A percentile compares a stretch with the other conserved stretches of the same genome.
phyloP scores from a whole-genome alignment of 306 rosid species.

The Hippophae rhamnoides region DNA sequence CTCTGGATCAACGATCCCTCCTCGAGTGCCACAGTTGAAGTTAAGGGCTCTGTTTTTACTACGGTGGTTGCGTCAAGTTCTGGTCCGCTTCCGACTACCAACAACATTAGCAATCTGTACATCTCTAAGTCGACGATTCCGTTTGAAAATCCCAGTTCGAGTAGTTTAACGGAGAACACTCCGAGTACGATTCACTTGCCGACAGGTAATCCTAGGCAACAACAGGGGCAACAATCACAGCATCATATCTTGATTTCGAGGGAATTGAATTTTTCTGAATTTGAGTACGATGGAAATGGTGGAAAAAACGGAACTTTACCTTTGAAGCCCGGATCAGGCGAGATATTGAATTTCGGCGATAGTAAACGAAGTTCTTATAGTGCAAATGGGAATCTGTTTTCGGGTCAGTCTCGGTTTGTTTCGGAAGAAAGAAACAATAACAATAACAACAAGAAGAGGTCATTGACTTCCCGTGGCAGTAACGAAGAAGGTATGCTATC shows the following conservation, averaged over 20 bases:
- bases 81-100: constrained; percentile 26
- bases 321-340: constrained; percentile 80
- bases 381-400: constrained; percentile 33
- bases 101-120: constrained; percentile 10
- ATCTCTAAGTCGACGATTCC: constrained; percentile 37
- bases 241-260: constrained; percentile 47
- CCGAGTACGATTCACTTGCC: constrained; percentile 43
- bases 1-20: constrained; percentile 66
- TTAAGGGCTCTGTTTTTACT: constrained; percentile 34
- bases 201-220: constrained; percentile 4
- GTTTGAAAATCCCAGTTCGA: constrained; percentile 49
- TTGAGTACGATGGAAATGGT: constrained; percentile 33
- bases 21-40: constrained; percentile 21
- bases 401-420: constrained; percentile 40
- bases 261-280: constrained; percentile 63
- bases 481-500: constrained; percentile 92
- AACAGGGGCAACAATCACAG: constrained; percentile 25
- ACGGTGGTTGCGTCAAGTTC: constrained; percentile 1
- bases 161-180: constrained; percentile 42
- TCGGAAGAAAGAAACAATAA: constrained; percentile 28
- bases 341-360: constrained; percentile 73
- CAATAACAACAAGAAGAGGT: constrained; percentile 56
- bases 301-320: constrained; percentile 32
- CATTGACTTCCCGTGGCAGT: constrained; percentile 61
- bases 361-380: constrained; percentile 41